A percentile compares a stretch with the other conserved stretches of the same genome.
Conservation (phyloP, 2,329 filamentous ascomycete genomes). For the Aspergillus sp. region DNA sequence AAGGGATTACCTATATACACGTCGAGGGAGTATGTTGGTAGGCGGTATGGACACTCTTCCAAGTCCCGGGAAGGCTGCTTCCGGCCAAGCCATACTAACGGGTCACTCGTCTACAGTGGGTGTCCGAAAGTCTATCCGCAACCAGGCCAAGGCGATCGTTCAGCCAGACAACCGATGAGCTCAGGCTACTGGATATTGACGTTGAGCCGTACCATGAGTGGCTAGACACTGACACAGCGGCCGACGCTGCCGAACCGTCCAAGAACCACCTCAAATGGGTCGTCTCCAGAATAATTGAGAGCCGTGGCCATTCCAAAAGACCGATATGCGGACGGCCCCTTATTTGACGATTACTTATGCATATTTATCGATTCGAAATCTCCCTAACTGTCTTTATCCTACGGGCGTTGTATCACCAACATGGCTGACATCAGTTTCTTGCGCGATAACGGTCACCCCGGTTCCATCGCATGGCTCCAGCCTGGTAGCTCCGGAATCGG, state of each 20-base stretch:
- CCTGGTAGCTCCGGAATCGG: not conserved
- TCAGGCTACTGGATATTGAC: not conserved
- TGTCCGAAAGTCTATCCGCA: not conserved
- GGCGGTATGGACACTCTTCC: constrained; percentile 1
- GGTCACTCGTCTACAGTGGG: not conserved
- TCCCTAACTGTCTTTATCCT: not conserved
- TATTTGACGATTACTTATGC: not conserved
- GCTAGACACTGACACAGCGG: not conserved
- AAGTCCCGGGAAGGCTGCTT: not conserved
- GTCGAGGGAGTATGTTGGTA: constrained; percentile 1
- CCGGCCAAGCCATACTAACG: not conserved
- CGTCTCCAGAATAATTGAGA: not conserved
- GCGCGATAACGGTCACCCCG: not conserved
- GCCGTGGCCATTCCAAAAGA: not conserved
- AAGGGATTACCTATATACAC: not conserved
- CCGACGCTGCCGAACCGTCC: not conserved
- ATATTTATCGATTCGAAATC: not conserved
- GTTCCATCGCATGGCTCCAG: not conserved
- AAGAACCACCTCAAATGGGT: not conserved
- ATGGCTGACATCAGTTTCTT: not conserved
- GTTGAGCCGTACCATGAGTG: not conserved
- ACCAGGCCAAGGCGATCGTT: not conserved
- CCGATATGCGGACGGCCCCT: not conserved
- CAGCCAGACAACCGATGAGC: not conserved
- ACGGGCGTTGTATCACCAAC: not conserved